Evolutionary conservation across 1,284 basidiomycete species (phyloP), one percentile per base, ranked within the genome.

Genomic region (Ceratobasidium theobromae): DNA sequence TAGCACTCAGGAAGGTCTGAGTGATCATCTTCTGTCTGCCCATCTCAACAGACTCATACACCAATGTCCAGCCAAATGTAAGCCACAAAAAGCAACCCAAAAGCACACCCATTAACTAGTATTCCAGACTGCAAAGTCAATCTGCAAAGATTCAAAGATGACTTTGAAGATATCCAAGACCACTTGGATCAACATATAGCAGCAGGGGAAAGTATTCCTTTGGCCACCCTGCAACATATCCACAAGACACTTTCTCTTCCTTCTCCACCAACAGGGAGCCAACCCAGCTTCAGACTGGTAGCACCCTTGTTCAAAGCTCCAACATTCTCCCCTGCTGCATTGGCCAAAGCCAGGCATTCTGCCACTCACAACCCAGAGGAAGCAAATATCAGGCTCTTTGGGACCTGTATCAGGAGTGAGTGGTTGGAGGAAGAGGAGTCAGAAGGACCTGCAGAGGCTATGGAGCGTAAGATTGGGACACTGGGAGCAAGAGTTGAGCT

Each of bases 21-120:
- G 27, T 18, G 38, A 43, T 1, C 60, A 64, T 23, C 27, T 52
- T 1, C 16, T 52, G n/a, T 9, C 12, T 5, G 16, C 18, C 11
- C 60, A 64, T 27, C 48, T 52, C 32, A 12, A 14, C 2, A 23
- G 14, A 27, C 6, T 28, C 5, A 8, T 64, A 16, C 45, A 27
- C 18, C 14, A 9, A n/a, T 64, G 60, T 43, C 60, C 60, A 32
- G 21, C 35, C 12, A n/a, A 41, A 23, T n/a, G 60, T 64, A 45
- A 25, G 27, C 1, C 49, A 16, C 4, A 28, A 16, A 21, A 25
- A 48, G 14, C 16, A 48, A n/a, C 14, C 11, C 23, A 48, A 4
- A 38, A 38, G 35, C 35, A 38, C 8, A 6, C 12, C 2, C 4
- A 41, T 28, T 53, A 2, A 53, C 18, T 1, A n/a, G 14, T 45